phyloP scores from a whole-genome alignment of 495 filamentous ascomycete genomes.

The Aspergillus sclerotiicarbonarius region DNA sequence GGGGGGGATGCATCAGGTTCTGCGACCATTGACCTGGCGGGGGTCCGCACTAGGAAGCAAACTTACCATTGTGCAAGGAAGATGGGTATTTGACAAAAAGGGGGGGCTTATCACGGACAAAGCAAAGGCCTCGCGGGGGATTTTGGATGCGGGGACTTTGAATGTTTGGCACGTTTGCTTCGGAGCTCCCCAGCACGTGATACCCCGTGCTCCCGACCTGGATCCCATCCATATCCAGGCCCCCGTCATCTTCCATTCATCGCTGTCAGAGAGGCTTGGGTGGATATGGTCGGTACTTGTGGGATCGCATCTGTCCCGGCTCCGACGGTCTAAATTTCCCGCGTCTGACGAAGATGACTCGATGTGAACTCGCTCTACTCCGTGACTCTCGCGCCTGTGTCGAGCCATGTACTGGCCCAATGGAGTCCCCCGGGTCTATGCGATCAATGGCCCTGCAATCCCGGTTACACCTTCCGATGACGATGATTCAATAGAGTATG shows the following conservation, averaged over 20 bases:
- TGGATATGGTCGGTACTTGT: conserved; percentile 22
- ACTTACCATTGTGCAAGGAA: conserved; percentile 9
- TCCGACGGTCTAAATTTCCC: conserved; percentile 19
- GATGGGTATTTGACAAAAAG: neutral
- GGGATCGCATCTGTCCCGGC: conserved; percentile 20
- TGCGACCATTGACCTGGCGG: neutral
- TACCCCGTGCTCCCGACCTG: conserved; percentile 3
- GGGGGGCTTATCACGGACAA: neutral
- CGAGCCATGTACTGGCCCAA: conserved; percentile 95
- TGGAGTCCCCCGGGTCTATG: conserved; percentile 86
- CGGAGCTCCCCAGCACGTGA: conserved; percentile 19
- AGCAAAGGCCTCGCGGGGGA: conserved; percentile 5
- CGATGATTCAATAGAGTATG: conserved; percentile 9
- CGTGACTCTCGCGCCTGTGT: conserved; percentile 25
- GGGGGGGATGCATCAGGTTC: conserved; percentile 3
- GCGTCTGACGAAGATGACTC: conserved; percentile 36
- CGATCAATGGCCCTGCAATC: conserved; percentile 59
- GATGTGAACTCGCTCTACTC: conserved; percentile 34
- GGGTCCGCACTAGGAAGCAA: neutral
- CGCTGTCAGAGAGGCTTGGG: conserved; percentile 1
- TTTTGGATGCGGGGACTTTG: conserved; percentile 17
- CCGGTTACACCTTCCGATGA: conserved; percentile 41
- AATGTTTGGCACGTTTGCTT: conserved; percentile 16
- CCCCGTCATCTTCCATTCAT: neutral
- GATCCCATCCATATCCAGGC: neutral